phyloP scores from a whole-genome alignment of 176 grass and related monocot species.

The Carex pumila region DNA sequence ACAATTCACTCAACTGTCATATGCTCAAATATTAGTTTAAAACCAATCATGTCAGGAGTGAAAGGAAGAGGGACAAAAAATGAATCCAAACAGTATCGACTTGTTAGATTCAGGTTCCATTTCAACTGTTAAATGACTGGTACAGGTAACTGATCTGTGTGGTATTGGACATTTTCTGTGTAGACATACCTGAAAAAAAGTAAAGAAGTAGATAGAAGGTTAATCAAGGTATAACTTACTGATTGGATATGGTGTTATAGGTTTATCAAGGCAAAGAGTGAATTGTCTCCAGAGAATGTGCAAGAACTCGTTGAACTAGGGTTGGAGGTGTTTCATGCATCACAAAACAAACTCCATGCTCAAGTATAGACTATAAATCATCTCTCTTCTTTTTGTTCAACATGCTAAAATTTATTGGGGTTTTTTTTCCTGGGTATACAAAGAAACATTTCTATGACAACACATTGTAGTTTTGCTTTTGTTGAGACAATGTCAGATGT shows the following conservation, averaged over 20 bases:
- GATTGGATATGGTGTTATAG: slow-evolving; percentile 26
- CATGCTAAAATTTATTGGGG: neutral
- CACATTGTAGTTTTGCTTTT: neutral
- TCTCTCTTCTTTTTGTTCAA: slow-evolving; percentile 4
- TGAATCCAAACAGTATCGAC: neutral
- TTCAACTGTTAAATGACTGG: neutral
- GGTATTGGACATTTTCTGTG: neutral
- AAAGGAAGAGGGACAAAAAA: neutral
- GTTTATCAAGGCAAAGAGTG: slow-evolving; percentile 92
- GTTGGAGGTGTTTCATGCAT: slow-evolving; percentile 76
- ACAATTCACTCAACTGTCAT: neutral
- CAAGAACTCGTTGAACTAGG: slow-evolving; percentile 68
- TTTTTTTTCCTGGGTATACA: slow-evolving; percentile 1
- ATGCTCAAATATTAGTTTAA: neutral
- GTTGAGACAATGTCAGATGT: neutral
- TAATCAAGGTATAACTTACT: neutral
- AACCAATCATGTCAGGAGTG: neutral
- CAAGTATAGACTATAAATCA: slow-evolving; percentile 47
- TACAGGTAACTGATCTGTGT: neutral
- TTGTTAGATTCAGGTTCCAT: neutral
- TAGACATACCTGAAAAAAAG: neutral
- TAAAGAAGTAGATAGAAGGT: neutral
- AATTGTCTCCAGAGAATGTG: slow-evolving; percentile 59
- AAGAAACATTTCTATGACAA: neutral
- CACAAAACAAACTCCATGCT: slow-evolving; percentile 76